A percentile compares a stretch with the other conserved stretches of the same genome.
phyloP scores from a whole-genome alignment of 352 stramenopile species.

The Phytophthora nicotianae region DNA sequence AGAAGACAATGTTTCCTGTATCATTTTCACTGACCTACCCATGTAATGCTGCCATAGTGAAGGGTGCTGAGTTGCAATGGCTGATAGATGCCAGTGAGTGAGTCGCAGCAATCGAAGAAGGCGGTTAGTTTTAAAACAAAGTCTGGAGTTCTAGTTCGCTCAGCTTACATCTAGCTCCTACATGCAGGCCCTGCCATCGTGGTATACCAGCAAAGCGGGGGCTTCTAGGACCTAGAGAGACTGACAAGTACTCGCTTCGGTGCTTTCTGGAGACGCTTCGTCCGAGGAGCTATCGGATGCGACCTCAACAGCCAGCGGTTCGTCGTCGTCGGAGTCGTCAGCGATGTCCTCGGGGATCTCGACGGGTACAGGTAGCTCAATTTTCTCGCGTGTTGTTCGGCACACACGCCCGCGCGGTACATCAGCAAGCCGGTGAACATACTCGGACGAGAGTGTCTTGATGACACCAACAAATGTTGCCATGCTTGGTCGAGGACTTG shows the following conservation, averaged over 20 bases:
- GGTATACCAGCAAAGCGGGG: not conserved
- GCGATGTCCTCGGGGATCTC: not conserved
- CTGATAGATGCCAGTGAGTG: too few species aligned
- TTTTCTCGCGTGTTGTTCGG: not conserved
- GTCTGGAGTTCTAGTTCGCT: too few species aligned
- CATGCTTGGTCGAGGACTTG: not conserved
- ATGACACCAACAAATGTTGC: not conserved
- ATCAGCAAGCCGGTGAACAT: not conserved
- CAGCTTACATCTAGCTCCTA: too few species aligned
- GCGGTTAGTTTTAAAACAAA: too few species aligned
- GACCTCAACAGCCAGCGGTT: not conserved
- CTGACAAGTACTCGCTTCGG: too few species aligned
- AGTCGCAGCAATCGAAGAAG: too few species aligned
- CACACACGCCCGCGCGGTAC: not conserved
- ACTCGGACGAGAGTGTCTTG: not conserved
- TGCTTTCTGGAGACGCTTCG: not conserved
- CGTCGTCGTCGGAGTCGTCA: not conserved
- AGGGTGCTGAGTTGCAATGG: too few species aligned
- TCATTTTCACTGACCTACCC: too few species aligned
- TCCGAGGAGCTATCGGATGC: constrained; percentile 3
- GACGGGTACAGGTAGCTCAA: not conserved
- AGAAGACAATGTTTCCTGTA: not conserved
- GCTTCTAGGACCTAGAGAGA: too few species aligned
- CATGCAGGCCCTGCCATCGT: too few species aligned
- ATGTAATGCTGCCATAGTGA: too few species aligned